Evolutionary conservation across 169 alveolate genomes (phyloP), one percentile per base, ranked within the genome.

Genomic region (Amoebophrya sp.): DNA sequence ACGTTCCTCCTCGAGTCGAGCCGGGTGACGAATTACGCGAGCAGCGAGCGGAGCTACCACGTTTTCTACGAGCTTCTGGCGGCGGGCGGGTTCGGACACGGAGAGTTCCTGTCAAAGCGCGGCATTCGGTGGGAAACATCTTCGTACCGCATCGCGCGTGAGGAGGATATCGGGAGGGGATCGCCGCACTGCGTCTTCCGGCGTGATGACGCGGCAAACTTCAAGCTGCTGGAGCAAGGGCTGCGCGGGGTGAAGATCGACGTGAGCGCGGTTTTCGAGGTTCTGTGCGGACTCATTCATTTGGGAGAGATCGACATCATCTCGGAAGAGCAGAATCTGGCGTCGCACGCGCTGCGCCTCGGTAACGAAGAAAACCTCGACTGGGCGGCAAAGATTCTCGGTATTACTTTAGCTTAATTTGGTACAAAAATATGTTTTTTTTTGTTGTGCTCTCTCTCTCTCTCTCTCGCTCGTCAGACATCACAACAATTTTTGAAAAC

Each of bases 11-110:
- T 98, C 48, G 99, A 98, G 93, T 98, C 98, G 93, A 95, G 99
- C 31, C 96, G 99, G 93, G 98, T 98, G 29, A 96, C 97, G 50
- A 95, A 97, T 18, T 97, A 96, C 91, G 97, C 94, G 43, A 93
- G 93, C 90, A 95, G 93, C 48, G 99, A 98, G 92, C 95, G 99
- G 88, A 96, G 97, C 42, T 98, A 96, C 92, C 99, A 98, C 93
- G 97, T 97, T 31, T 98, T 98, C 94, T 98, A 98, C 94, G 98
- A 58, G 34, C 78, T 58, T 10, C 34, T 58, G 7, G 93, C 95
- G 90, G 99, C 99, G 39, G 98, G 39, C 26, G 78, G n/a, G n/a
- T n/a, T n/a, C n/a, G n/a, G n/a, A n/a, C n/a, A 58, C 78, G 78
- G 23, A 58, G 39, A 58, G 23, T 58, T 23, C 23, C 78, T 58